phyloP scores from a whole-genome alignment of 768 basidiomycete species.

The Coprinopsis marcescibilis region DNA sequence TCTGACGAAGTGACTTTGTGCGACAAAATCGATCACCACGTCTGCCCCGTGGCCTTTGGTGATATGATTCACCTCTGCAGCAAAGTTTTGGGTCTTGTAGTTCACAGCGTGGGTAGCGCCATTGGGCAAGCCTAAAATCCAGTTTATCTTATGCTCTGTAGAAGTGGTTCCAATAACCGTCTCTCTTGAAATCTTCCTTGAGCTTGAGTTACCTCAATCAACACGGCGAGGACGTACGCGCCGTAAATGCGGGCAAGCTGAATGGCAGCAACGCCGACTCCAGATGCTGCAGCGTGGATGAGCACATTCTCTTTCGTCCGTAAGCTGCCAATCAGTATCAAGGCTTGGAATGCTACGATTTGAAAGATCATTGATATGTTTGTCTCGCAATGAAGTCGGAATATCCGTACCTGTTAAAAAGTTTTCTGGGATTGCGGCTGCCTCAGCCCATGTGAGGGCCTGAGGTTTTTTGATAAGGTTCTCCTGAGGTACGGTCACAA shows the following conservation, averaged over 20 bases:
- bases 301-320: conserved; percentile 70
- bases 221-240: conserved; percentile 46
- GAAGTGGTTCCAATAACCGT: conserved; percentile 85
- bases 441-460: conserved; percentile 74
- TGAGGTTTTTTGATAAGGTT: conserved; percentile 72
- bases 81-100: conserved; percentile 82
- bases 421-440: conserved; percentile 83
- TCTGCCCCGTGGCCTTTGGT: conserved; percentile 72
- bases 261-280: conserved; percentile 84
- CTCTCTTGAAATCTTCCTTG: conserved; percentile 30
- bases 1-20: conserved; percentile 64
- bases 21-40: conserved; percentile 83
- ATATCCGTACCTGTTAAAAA: conserved; percentile 69
- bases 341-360: conserved; percentile 39
- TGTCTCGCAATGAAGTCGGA: not conserved
- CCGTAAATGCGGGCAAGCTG: conserved; percentile 74
- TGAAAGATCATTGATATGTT: not conserved
- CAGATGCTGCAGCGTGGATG: conserved; percentile 87
- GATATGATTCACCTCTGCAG: conserved; percentile 59
- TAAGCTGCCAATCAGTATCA: conserved; percentile 61
- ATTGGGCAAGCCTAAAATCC: conserved; percentile 58
- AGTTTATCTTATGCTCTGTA: conserved; percentile 74
- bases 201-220: conserved; percentile 6
- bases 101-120: conserved; percentile 76
- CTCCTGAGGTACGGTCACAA: conserved; percentile 58